These are phyloP conservation scores for Petunia secreta DNA, from an alignment of 257 asterid species.

Conservation along the genomic window DNA sequence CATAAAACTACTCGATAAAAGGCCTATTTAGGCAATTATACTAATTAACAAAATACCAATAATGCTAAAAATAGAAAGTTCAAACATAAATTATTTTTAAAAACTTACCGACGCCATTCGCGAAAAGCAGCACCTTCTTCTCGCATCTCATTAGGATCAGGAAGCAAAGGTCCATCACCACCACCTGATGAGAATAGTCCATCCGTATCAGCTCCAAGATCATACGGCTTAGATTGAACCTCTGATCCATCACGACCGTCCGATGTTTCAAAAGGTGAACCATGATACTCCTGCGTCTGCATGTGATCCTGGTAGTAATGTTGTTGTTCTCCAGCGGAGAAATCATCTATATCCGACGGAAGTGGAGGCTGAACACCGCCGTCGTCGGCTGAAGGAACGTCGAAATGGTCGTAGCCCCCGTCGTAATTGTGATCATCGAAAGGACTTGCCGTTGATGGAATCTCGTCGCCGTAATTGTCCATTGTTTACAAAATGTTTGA, in stretches of 20 bases:
- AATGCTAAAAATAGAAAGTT: not conserved
- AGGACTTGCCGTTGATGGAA: slow-evolving; percentile 37
- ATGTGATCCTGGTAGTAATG: slow-evolving; percentile 29
- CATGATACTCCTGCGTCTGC: slow-evolving; percentile 39
- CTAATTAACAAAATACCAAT: not conserved
- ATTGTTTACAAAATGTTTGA: slow-evolving; percentile 32
- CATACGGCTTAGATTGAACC: slow-evolving; percentile 51
- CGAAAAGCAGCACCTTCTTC: slow-evolving; percentile 92
- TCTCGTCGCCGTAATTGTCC: slow-evolving; percentile 56
- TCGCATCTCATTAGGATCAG: slow-evolving; percentile 82
- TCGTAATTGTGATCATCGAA: slow-evolving; percentile 36
- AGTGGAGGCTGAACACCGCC: slow-evolving; percentile 42
- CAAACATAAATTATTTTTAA: not conserved
- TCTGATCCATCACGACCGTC: slow-evolving; percentile 29
- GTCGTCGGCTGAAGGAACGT: slow-evolving; percentile 34
- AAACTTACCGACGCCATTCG: slow-evolving; percentile 93
- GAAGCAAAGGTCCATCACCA: slow-evolving; percentile 75
- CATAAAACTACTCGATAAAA: not conserved
- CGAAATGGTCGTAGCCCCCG: slow-evolving; percentile 35
- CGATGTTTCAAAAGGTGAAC: slow-evolving; percentile 39
- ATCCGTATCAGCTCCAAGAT: slow-evolving; percentile 52
- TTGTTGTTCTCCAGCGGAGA: slow-evolving; percentile 29
- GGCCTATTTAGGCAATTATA: not conserved
- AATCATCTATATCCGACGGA: slow-evolving; percentile 37
- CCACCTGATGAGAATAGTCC: slow-evolving; percentile 54